These are phyloP conservation scores for Allomyces macrogynus DNA, from an alignment of 192 early-diverging fungal genomes.

Conservation along the genomic window DNA sequence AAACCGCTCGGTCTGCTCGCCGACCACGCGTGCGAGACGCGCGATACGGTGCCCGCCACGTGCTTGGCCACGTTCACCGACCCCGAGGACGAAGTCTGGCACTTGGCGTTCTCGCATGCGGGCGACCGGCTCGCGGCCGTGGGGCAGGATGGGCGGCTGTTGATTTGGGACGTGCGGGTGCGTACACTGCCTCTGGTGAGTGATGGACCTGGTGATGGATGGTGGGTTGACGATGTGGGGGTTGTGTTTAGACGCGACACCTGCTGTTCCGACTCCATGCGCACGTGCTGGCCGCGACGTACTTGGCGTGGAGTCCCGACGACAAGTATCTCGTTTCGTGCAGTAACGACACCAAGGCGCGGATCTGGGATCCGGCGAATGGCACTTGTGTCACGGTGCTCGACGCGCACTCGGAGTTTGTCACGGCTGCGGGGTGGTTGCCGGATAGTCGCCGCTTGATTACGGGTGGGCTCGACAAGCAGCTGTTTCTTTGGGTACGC, in stretches of 20 bases:
- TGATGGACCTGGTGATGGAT: no score
- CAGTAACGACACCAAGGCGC: neutral
- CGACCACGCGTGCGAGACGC: conserved; percentile 6
- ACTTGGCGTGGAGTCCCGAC: neutral
- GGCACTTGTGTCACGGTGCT: neutral
- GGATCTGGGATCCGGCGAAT: neutral
- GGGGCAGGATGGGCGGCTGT: neutral
- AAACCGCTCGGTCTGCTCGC: conserved; percentile 2
- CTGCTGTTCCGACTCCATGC: neutral
- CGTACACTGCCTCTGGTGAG: no score
- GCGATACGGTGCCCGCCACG: neutral
- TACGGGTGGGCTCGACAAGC: conserved; percentile 8
- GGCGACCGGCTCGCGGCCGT: neutral
- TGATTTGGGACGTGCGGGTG: neutral
- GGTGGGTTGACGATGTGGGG: no score
- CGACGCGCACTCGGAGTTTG: neutral
- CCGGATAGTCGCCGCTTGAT: conserved; percentile 5
- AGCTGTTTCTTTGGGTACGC: conserved; percentile 5
- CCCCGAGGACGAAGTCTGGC: neutral
- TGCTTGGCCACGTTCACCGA: neutral
- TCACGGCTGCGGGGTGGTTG: conserved; percentile 9
- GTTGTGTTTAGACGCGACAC: neutral
- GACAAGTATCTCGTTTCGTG: neutral
- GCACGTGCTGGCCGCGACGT: neutral
- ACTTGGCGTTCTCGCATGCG: neutral